phyloP scores from a whole-genome alignment of 2,329 filamentous ascomycete species.

The Calonectria pseudoturangicola region DNA sequence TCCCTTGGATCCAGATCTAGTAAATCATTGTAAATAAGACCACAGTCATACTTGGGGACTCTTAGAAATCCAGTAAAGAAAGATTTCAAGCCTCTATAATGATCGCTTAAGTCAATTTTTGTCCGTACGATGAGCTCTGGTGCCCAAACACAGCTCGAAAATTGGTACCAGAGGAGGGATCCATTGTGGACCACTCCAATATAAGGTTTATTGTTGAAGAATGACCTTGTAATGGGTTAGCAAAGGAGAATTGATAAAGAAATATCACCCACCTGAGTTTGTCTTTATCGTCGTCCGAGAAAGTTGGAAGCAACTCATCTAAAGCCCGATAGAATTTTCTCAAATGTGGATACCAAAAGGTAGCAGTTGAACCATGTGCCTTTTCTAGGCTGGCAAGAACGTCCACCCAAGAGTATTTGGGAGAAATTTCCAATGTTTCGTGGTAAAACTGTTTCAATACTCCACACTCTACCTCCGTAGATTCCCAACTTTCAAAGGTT shows the following conservation, averaged over 20 bases:
- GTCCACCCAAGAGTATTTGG: background rate
- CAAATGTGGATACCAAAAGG: conserved; percentile 10
- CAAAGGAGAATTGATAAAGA: background rate
- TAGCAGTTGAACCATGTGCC: background rate
- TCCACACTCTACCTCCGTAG: conserved; percentile 1
- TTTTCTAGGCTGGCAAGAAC: conserved; percentile 11
- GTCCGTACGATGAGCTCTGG: conserved; percentile 8
- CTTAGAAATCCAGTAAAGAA: conserved; percentile 2
- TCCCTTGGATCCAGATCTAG: conserved; percentile 1
- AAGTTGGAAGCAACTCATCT: conserved; percentile 8
- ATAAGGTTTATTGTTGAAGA: background rate
- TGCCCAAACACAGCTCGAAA: conserved; percentile 14
- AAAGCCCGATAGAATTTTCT: conserved; percentile 15
- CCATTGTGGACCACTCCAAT: conserved; percentile 17
- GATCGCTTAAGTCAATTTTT: conserved; percentile 12
- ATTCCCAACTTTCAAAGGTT: conserved; percentile 16
- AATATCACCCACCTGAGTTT: background rate
- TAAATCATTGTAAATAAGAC: conserved; percentile 10
- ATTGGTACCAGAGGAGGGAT: background rate
- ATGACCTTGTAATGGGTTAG: background rate
- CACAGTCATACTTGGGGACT: conserved; percentile 6
- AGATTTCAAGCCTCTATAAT: conserved; percentile 4
- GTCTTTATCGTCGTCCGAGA: background rate
- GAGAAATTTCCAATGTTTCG: conserved; percentile 11
- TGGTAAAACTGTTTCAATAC: conserved; percentile 16